A percentile compares a stretch with the other conserved stretches of the same genome.
Evolutionary conservation across 202 grass and related monocot genomes (phyloP).

Genomic region (Zoysia matrella): DNA sequence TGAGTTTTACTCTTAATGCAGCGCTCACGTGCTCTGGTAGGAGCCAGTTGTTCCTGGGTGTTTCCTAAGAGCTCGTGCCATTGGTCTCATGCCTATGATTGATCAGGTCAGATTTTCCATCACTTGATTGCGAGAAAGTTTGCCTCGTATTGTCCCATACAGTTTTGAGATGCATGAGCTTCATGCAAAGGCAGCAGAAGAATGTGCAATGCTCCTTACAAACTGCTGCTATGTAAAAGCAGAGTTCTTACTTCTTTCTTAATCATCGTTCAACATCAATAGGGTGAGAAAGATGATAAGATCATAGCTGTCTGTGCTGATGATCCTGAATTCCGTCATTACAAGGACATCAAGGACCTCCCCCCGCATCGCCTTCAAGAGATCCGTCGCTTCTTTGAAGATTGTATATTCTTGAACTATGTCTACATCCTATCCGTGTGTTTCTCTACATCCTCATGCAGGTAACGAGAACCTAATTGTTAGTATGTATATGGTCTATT

Average conservation of each 20-base stretch:
- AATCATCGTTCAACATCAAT: slow-evolving; percentile 25
- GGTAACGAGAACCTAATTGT: not conserved
- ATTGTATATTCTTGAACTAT: slow-evolving; percentile 61
- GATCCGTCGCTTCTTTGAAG: slow-evolving; percentile 97
- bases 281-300: slow-evolving; percentile 99
- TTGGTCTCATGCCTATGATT: slow-evolving; percentile 99
- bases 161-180: slow-evolving; percentile 22
- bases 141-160: slow-evolving; percentile 27
- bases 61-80: slow-evolving; percentile 93
- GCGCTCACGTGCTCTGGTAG: slow-evolving; percentile 39
- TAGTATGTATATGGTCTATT: no score
- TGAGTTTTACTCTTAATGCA: slow-evolving; percentile 16
- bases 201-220: not conserved
- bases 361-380: slow-evolving; percentile 91
- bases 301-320: slow-evolving; percentile 99
- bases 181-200: slow-evolving; percentile 9
- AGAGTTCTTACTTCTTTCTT: slow-evolving; percentile 36
- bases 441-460: slow-evolving; percentile 5
- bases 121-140: slow-evolving; percentile 17
- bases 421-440: slow-evolving; percentile 30
- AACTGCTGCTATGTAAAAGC: slow-evolving; percentile 16
- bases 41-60: slow-evolving; percentile 91
- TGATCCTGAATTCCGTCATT: slow-evolving; percentile 92
- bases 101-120: slow-evolving; percentile 72
- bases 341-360: slow-evolving; percentile 91